phyloP scores from a whole-genome alignment of 164 flowering plant species.

The Vitis cinerea region DNA sequence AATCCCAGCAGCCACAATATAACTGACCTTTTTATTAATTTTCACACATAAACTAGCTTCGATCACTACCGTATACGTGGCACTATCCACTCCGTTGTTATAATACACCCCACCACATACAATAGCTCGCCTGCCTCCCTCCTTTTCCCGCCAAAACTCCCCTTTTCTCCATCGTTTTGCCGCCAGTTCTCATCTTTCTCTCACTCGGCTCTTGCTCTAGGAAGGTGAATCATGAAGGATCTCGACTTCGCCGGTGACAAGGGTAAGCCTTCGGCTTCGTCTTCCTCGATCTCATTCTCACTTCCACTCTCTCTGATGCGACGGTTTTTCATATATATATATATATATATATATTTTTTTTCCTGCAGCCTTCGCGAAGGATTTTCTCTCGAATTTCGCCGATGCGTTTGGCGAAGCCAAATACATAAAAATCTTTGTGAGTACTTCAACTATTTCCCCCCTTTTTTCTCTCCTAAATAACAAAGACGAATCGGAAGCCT shows the following conservation, averaged over 20 bases:
- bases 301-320: not conserved
- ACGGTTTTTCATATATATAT: not conserved
- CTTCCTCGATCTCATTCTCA: conserved; percentile 5
- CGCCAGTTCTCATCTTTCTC: conserved; percentile 25
- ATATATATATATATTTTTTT: not conserved
- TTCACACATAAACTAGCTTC: too few relatives aligned
- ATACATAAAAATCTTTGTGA: conserved; percentile 79
- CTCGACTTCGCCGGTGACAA: conserved; percentile 50
- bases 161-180: conserved; percentile 13
- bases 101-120: too few relatives aligned
- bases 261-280: conserved; percentile 30
- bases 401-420: conserved; percentile 80
- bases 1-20: conserved; percentile 94
- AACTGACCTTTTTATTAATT: too few relatives aligned
- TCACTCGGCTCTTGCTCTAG: not conserved
- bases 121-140: too few relatives aligned
- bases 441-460: conserved; percentile 15
- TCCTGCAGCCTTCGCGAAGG: conserved; percentile 62
- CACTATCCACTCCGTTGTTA: too few relatives aligned
- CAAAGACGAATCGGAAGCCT: too few relatives aligned
- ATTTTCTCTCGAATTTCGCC: conserved; percentile 74
- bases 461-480: not conserved
- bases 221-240: conserved; percentile 40
- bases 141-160: conserved; percentile 34
- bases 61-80: too few relatives aligned